Conservation (phyloP, 345 rosid genomes). For the Eucalyptus polybractea region DNA sequence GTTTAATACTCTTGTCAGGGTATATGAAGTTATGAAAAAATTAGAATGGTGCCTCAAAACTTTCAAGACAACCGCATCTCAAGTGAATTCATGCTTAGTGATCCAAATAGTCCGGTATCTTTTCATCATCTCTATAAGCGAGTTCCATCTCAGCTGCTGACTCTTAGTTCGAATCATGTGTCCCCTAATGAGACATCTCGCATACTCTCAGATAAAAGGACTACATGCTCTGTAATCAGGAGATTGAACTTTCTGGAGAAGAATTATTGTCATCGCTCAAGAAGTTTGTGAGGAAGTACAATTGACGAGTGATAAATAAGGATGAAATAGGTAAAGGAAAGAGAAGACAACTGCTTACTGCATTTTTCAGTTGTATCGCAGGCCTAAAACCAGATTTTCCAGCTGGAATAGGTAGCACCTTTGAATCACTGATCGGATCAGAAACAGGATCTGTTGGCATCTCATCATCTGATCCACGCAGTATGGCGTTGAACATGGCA, state of each 20-base stretch:
- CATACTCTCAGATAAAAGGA: not conserved
- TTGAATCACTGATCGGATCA: conserved; percentile 79
- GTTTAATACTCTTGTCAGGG: not conserved
- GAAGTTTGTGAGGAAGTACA: not conserved
- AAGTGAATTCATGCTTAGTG: not conserved
- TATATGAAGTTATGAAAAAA: not conserved
- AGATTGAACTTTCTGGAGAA: not conserved
- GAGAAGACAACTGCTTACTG: conserved; percentile 34
- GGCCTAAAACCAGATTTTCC: conserved; percentile 86
- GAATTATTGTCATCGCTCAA: not conserved
- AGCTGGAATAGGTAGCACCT: conserved; percentile 87
- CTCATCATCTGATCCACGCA: conserved; percentile 88
- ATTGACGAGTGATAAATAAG: not conserved
- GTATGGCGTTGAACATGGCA: conserved; percentile 97
- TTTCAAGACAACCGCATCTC: not conserved
- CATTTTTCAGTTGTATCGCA: conserved; percentile 83
- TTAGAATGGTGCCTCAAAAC: not conserved
- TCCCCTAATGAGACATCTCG: not conserved
- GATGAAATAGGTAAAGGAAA: not conserved
- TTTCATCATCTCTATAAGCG: not conserved
- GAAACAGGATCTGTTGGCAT: conserved; percentile 98
- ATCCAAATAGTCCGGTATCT: not conserved
- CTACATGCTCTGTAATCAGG: not conserved
- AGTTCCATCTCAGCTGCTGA: not conserved
- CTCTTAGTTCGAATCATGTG: not conserved